A percentile compares a stretch with the other conserved stretches of the same genome.
phyloP scores from a whole-genome alignment of 306 rosid species.

The Styphnolobium japonicum region DNA sequence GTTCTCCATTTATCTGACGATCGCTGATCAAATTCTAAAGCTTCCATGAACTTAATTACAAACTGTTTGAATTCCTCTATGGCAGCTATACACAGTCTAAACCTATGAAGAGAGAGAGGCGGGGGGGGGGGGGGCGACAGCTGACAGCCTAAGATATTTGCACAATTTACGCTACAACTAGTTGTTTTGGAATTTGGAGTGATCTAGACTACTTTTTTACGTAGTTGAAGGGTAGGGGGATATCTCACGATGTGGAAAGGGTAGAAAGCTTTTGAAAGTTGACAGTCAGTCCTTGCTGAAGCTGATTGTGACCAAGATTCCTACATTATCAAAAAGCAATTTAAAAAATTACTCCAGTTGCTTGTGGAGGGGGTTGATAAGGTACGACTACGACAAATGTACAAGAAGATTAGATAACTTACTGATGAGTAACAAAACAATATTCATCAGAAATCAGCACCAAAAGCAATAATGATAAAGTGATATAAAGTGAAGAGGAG shows the following conservation, averaged over 20 bases:
- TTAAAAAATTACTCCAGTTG: slow-evolving; percentile 11
- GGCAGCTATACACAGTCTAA: too few relatives aligned
- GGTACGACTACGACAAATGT: slow-evolving; percentile 8
- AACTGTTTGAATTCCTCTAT: too few relatives aligned
- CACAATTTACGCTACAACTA: too few relatives aligned
- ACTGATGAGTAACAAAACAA: slow-evolving; percentile 41
- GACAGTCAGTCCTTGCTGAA: slow-evolving; percentile 64
- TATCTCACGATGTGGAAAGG: slow-evolving; percentile 74
- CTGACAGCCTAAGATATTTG: too few relatives aligned
- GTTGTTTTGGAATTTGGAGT: too few relatives aligned
- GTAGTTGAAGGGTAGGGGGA: slow-evolving; percentile 23
- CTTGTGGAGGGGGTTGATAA: neutral
- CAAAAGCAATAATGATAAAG: slow-evolving; percentile 1
- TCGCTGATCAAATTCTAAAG: too few relatives aligned
- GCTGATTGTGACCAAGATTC: slow-evolving; percentile 84
- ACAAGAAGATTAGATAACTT: slow-evolving; percentile 47
- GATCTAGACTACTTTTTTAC: slow-evolving; percentile 19
- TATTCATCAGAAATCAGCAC: slow-evolving; percentile 34
- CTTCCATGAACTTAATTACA: too few relatives aligned
- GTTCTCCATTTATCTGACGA: too few relatives aligned
- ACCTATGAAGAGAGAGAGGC: too few relatives aligned
- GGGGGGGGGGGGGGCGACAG: too few relatives aligned
- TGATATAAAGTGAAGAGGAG: slow-evolving; percentile 8
- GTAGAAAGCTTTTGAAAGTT: slow-evolving; percentile 61
- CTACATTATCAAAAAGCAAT: slow-evolving; percentile 42